phyloP scores from a whole-genome alignment of 169 alveolate species.

The Cryptosporidium baileyi region DNA sequence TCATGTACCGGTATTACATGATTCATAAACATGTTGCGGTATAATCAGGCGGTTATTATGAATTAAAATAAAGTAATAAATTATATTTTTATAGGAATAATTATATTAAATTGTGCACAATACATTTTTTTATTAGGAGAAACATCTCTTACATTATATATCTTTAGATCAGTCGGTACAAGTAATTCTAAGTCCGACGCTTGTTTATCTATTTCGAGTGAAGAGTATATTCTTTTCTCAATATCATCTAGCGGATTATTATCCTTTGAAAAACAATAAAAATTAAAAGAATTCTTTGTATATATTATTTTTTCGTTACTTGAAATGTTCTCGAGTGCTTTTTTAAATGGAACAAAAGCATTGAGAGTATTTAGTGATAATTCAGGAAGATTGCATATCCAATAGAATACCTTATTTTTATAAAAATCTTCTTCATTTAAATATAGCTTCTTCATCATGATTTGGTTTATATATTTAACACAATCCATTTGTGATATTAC shows the following conservation, averaged over 20 bases:
- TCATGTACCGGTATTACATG: conserved; percentile 19
- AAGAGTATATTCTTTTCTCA: conserved; percentile 72
- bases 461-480: conserved; percentile 74
- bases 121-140: conserved; percentile 79
- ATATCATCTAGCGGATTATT: conserved; percentile 74
- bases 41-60: background rate
- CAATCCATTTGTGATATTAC: conserved; percentile 82
- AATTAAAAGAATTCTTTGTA: conserved; percentile 71
- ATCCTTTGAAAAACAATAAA: conserved; percentile 82
- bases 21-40: conserved; percentile 3
- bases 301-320: conserved; percentile 70
- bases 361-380: conserved; percentile 74
- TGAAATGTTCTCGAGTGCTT: conserved; percentile 57
- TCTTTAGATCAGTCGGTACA: background rate
- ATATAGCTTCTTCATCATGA: conserved; percentile 4
- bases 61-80: background rate
- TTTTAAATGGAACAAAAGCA: conserved; percentile 78
- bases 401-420: background rate
- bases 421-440: background rate
- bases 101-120: conserved; percentile 78
- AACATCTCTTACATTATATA: conserved; percentile 81
- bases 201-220: background rate
- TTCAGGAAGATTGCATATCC: conserved; percentile 67
- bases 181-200: background rate
- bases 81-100: background rate